Evolutionary conservation across 208 protist genomes (phyloP).

Genomic region (Crithidia fasciculata): DNA sequence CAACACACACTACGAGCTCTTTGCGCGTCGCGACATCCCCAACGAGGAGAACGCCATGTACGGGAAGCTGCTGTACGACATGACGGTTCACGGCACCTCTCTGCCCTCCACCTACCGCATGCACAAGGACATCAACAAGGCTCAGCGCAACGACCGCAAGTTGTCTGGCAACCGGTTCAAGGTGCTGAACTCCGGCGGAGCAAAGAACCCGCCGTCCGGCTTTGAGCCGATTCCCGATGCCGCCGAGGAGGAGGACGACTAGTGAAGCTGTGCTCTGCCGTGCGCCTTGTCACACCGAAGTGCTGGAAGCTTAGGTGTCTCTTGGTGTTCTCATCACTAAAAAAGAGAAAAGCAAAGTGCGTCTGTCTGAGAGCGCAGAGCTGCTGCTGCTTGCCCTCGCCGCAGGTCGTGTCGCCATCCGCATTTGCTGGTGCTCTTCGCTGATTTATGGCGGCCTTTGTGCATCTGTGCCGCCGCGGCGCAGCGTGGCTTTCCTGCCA

Average conservation of each 20-base stretch:
- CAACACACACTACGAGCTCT: slow-evolving; percentile 92
- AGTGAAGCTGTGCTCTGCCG: neutral
- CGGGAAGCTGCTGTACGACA: slow-evolving; percentile 89
- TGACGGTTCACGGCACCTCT: slow-evolving; percentile 87
- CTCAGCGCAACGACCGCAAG: slow-evolving; percentile 91
- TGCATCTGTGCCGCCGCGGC: no score
- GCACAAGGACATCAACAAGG: slow-evolving; percentile 93
- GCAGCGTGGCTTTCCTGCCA: no score
- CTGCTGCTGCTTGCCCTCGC: no score
- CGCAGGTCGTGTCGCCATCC: no score
- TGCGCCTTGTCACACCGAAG: no score
- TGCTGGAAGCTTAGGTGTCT: no score
- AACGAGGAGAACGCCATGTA: slow-evolving; percentile 93
- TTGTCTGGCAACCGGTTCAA: slow-evolving; percentile 89
- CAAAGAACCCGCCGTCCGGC: slow-evolving; percentile 81
- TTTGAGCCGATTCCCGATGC: slow-evolving; percentile 88
- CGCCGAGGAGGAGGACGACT: slow-evolving; percentile 78
- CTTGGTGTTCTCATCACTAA: no score
- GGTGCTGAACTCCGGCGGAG: slow-evolving; percentile 70
- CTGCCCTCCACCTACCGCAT: slow-evolving; percentile 87
- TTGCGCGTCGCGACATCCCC: slow-evolving; percentile 86
- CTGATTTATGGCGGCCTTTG: no score
- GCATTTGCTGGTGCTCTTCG: no score
- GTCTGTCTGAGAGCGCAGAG: no score
- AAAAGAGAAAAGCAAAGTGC: no score